Evolutionary conservation across 768 basidiomycete genomes (phyloP), one percentile per base, ranked within the genome.

Genomic region (Russula abietina): DNA sequence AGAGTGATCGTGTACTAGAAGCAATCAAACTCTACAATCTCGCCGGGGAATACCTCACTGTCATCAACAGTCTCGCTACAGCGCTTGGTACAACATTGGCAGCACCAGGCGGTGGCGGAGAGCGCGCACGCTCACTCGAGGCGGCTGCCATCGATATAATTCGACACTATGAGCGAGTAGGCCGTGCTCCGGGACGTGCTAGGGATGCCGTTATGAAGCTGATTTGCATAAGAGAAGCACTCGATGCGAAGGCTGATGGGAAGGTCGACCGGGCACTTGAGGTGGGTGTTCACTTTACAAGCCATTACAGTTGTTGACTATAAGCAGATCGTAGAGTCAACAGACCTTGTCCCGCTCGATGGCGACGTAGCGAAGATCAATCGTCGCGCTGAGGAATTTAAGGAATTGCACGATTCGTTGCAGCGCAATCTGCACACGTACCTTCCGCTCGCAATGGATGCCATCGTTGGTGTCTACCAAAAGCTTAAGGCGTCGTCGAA

Each of bases 21-120:
- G 93, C 94, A 3, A 93, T 98, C 77, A 93, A 94, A 71, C 78
- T 99, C 49, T 98, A 93, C 77, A 95, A 98, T 75, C 84, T 98
- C 41, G 95, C 95, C 1, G 91, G 91, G 38, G 90, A 95, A 66
- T 93, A 94, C 71, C 76, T 82, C 16, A 92, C 91, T 28, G 96
- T 98, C 59, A 83, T 98, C 46, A 80, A 85, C 8, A 91, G 91
- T 57, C 87, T 98, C 39, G 92, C 93, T 16, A 84, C 86, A 59
- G 91, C 92, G 2, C 80, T 99, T 2, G 93, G 94, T 17, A 89
- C 87, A 70, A 88, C 90, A 0, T 79, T 98, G 53, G 79, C 86
- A 2, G 81, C 89, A 67, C 84, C 87, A 0, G 71, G 72, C 52
- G 71, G 74, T 55, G 75, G 81, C 62, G 80, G 83, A 68, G 86